A percentile compares a stretch with the other conserved stretches of the same genome.
These are phyloP conservation scores for Yueomyces sp. DNA, from an alignment of 1,139 yeast genomes.

Conservation along the genomic window DNA sequence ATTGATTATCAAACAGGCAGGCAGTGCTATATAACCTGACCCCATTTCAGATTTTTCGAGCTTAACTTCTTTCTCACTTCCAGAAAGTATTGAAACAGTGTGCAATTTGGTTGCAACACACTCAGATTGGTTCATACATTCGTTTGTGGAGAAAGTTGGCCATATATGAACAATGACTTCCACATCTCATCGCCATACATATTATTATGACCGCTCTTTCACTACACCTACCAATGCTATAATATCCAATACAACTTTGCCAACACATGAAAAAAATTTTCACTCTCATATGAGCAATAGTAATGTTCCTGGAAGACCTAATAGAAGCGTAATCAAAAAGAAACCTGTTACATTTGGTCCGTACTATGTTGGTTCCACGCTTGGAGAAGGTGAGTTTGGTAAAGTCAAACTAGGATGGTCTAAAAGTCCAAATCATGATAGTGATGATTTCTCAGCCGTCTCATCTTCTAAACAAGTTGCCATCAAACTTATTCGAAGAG, in stretches of 20 bases:
- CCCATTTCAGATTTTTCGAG: too few species aligned
- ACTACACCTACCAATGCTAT: not conserved
- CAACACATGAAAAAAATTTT: not conserved
- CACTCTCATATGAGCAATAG: not conserved
- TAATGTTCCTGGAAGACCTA: not conserved
- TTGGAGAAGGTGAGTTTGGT: constrained; percentile 98
- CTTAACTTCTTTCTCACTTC: too few species aligned
- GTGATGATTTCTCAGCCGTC: not conserved
- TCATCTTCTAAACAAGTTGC: constrained; percentile 61
- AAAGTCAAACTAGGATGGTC: constrained; percentile 97
- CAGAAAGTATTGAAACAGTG: too few species aligned
- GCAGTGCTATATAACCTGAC: too few species aligned
- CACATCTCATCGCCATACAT: constrained; percentile 10
- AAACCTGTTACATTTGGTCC: constrained; percentile 61
- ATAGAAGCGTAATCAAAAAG: constrained; percentile 9
- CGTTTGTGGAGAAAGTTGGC: too few species aligned
- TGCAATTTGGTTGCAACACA: too few species aligned
- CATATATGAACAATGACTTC: constrained; percentile 5
- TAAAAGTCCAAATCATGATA: constrained; percentile 5
- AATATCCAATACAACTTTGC: not conserved
- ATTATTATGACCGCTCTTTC: constrained; percentile 6
- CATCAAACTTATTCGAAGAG: constrained; percentile 79
- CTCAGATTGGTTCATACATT: too few species aligned
- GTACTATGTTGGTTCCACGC: constrained; percentile 77
- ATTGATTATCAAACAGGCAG: too few species aligned